Percentiles rank a stretch among this genome's conserved stretches.
phyloP scores from a whole-genome alignment of 2,329 filamentous ascomycete species.

The Fusarium palustre region DNA sequence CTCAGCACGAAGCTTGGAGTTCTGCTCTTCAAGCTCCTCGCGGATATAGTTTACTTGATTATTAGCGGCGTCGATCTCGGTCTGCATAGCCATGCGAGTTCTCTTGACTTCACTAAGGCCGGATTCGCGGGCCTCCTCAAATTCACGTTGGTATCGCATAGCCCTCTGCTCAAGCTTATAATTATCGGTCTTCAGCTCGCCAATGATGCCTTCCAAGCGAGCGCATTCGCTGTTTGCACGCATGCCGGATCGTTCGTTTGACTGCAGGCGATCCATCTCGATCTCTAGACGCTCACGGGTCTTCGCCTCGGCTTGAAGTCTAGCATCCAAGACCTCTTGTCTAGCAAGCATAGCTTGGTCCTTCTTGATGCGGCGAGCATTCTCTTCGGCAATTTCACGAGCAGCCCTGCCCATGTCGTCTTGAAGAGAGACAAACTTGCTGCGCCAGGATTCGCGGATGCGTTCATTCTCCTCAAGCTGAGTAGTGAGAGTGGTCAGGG shows the following conservation, averaged over 20 bases:
- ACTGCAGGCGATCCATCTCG: slow-evolving; percentile 74
- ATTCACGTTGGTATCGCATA: slow-evolving; percentile 80
- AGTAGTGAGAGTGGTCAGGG: slow-evolving; percentile 77
- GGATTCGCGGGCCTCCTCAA: slow-evolving; percentile 84
- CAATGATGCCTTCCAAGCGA: slow-evolving; percentile 66
- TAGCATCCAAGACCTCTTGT: slow-evolving; percentile 82
- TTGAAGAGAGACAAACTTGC: slow-evolving; percentile 86
- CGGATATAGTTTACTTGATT: slow-evolving; percentile 87
- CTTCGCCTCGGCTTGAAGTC: slow-evolving; percentile 79
- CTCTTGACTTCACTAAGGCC: slow-evolving; percentile 84
- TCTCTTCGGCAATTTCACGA: slow-evolving; percentile 84
- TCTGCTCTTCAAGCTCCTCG: slow-evolving; percentile 83
- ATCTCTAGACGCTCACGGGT: slow-evolving; percentile 74
- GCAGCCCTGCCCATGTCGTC: slow-evolving; percentile 86
- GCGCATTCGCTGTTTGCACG: slow-evolving; percentile 72
- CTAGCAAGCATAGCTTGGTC: slow-evolving; percentile 83
- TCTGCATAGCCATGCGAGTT: slow-evolving; percentile 80
- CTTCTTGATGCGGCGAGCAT: slow-evolving; percentile 80
- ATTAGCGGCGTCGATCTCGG: slow-evolving; percentile 85
- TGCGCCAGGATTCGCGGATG: slow-evolving; percentile 84
- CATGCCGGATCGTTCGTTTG: slow-evolving; percentile 73
- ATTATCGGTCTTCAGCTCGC: slow-evolving; percentile 73
- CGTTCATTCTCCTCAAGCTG: slow-evolving; percentile 89
- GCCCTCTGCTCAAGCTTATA: slow-evolving; percentile 77
- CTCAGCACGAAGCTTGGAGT: slow-evolving; percentile 77